Base-by-base conservation (phyloP, 345 rosid genomes). In the Jatropha curcas region DNA sequence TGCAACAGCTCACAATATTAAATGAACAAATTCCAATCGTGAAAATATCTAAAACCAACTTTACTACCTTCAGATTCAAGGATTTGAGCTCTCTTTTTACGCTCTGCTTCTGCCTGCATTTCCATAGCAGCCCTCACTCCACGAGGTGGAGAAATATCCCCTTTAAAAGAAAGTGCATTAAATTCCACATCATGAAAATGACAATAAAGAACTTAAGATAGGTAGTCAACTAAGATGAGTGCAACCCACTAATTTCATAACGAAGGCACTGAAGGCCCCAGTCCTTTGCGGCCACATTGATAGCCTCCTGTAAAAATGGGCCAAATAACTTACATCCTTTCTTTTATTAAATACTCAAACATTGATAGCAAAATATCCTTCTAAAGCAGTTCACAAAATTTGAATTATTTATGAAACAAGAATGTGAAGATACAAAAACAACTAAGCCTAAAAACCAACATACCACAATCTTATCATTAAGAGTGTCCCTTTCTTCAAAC, bases 101-200 rank as follows among this genome's bases (percentile, higher is more conserved):
- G 96, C 71, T 96, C 98, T 64, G 98, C 99, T 85, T 96, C 99
- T 76, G 97, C 98, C 79, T 96, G 99, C 98, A 91, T 89, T 84
- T 93, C 99, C 99, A 96, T 96, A 75, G 99, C 99, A 72, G 74
- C 86, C 79, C 88, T 86, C 80, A 96, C 92, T 74, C 97, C 97
- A 57, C 86, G 82, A 65, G 98, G 99, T 28, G 98, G 98, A 84
- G 90, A 86, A 83, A 96, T 93, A 82, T 91, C 99, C 97, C 96
- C 99, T 96, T 72, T 30, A 71, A n/a, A 67, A 70, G 60, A 78
- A 56, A 52, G 14, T 51, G 62, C 69, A 71, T 50, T 48, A 17
- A 70, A 16, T n/a, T n/a, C n/a, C n/a, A 11, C 37, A 71, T 22
- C 19, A 33, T 11, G 33, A 31, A 39, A 17, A 39, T 13, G 60